Percentiles rank a stretch among this genome's conserved stretches.
Conservation (phyloP, 2,329 filamentous ascomycete species). For the Tolypocladium ophioglossoides region DNA sequence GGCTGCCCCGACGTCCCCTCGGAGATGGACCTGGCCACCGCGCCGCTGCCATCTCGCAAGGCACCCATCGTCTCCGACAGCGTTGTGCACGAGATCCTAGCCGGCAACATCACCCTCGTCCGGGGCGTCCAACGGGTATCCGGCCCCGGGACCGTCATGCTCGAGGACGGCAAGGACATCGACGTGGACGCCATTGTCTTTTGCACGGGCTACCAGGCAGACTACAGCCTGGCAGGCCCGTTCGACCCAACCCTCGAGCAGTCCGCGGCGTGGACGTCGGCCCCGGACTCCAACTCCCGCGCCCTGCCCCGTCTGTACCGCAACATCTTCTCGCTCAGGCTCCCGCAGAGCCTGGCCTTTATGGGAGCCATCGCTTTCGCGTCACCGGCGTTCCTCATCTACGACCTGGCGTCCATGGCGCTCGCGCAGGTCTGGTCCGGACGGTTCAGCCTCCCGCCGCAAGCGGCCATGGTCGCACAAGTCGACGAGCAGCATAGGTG, state of each 20-base stretch:
- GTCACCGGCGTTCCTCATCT: conserved; percentile 22
- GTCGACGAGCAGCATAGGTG: conserved; percentile 22
- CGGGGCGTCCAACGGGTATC: conserved; percentile 11
- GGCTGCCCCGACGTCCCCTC: conserved; percentile 13
- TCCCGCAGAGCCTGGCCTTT: conserved; percentile 33
- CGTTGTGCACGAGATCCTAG: conserved; percentile 21
- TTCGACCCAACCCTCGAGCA: conserved; percentile 15
- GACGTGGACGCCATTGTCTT: conserved; percentile 20
- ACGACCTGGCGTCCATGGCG: conserved; percentile 32
- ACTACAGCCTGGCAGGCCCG: conserved; percentile 17
- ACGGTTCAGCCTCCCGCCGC: conserved; percentile 22
- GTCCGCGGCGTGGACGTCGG: conserved; percentile 11
- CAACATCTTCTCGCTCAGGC: conserved; percentile 31
- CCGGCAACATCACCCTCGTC: conserved; percentile 23
- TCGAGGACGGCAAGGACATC: conserved; percentile 16
- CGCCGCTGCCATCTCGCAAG: conserved; percentile 12
- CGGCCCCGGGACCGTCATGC: conserved; percentile 13
- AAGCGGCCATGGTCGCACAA: conserved; percentile 22
- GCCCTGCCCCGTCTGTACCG: conserved; percentile 27
- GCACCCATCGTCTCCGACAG: conserved; percentile 16
- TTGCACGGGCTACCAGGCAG: conserved; percentile 23
- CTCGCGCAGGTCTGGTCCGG: conserved; percentile 33
- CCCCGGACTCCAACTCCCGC: conserved; percentile 15
- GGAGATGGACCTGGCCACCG: conserved; percentile 17
- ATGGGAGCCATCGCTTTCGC: conserved; percentile 25